Evolutionary conservation across 2,329 filamentous ascomycete species (phyloP).

Genomic region (Exophiala aquamarina): DNA sequence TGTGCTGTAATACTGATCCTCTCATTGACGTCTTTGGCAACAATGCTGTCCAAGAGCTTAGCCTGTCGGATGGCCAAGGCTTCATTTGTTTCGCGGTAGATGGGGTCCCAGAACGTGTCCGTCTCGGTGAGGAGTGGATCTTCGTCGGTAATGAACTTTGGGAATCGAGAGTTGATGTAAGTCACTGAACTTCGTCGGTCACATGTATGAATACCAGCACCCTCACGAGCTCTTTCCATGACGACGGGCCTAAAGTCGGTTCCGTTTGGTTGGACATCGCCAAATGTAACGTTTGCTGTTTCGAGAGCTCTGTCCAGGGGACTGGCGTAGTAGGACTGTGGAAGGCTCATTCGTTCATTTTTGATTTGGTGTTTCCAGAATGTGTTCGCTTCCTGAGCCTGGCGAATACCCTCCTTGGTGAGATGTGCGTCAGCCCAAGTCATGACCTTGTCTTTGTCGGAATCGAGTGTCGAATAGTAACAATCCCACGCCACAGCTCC

Average conservation of each 20-base stretch:
- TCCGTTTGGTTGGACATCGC: slow-evolving; percentile 34
- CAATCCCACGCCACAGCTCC: slow-evolving; percentile 61
- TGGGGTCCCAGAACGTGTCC: slow-evolving; percentile 54
- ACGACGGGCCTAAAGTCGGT: slow-evolving; percentile 46
- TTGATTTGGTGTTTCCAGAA: slow-evolving; percentile 55
- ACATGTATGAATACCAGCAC: slow-evolving; percentile 62
- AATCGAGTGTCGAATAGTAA: slow-evolving; percentile 60
- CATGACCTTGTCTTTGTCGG: slow-evolving; percentile 48
- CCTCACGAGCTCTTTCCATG: slow-evolving; percentile 62
- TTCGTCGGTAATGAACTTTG: slow-evolving; percentile 52
- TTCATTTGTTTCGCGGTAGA: slow-evolving; percentile 49
- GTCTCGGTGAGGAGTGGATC: slow-evolving; percentile 55
- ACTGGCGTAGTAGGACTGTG: slow-evolving; percentile 57
- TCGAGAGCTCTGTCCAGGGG: slow-evolving; percentile 58
- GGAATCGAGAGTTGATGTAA: slow-evolving; percentile 40
- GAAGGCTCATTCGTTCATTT: slow-evolving; percentile 50
- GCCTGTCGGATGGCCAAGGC: slow-evolving; percentile 48
- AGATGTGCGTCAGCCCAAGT: slow-evolving; percentile 61
- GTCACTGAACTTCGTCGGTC: slow-evolving; percentile 54
- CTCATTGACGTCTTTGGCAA: slow-evolving; percentile 45
- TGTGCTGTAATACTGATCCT: slow-evolving; percentile 59
- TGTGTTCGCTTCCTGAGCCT: slow-evolving; percentile 48
- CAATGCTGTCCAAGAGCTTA: slow-evolving; percentile 54
- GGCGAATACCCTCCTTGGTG: slow-evolving; percentile 51
- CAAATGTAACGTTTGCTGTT: slow-evolving; percentile 55